A percentile compares a stretch with the other conserved stretches of the same genome.
These are phyloP conservation scores for Mucuna pruriens DNA, from an alignment of 306 rosid genomes.

Conservation along the genomic window DNA sequence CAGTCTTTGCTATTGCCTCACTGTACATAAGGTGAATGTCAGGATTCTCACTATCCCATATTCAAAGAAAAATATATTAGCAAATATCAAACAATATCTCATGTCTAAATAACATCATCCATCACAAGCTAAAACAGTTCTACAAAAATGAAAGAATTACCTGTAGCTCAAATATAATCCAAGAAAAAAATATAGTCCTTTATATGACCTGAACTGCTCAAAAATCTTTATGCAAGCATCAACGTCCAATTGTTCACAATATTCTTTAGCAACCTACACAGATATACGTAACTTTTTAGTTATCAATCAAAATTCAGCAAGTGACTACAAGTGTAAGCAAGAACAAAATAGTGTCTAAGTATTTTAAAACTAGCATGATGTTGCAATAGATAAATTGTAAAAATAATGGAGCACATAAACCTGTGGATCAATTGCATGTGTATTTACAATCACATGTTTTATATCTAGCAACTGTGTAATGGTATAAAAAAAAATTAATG, in stretches of 20 bases:
- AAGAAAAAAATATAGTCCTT: no score
- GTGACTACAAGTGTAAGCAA: constrained; percentile 90
- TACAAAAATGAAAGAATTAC: no score
- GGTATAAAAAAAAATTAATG: constrained; percentile 68
- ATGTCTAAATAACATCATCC: no score
- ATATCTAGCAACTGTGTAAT: constrained; percentile 95
- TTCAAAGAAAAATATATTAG: no score
- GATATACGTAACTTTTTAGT: constrained; percentile 35
- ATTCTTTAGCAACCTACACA: constrained; percentile 96
- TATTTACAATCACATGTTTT: constrained; percentile 93
- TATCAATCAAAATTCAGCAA: constrained; percentile 74
- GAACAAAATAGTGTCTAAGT: constrained; percentile 30
- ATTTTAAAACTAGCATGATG: constrained; percentile 10
- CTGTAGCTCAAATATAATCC: no score
- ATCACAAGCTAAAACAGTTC: no score
- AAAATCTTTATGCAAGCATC: constrained; percentile 94
- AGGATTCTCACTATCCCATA: constrained; percentile 99
- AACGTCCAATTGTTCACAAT: constrained; percentile 93
- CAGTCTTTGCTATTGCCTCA: constrained; percentile 98
- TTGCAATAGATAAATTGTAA: constrained; percentile 29
- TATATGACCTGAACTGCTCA: constrained; percentile 98
- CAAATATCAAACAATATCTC: no score
- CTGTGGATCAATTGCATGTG: constrained; percentile 99
- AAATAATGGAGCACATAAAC: constrained; percentile 51
- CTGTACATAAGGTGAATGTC: constrained; percentile 99